These are phyloP conservation scores for Suillus spraguei DNA, from an alignment of 768 basidiomycete species.

Conservation along the genomic window DNA sequence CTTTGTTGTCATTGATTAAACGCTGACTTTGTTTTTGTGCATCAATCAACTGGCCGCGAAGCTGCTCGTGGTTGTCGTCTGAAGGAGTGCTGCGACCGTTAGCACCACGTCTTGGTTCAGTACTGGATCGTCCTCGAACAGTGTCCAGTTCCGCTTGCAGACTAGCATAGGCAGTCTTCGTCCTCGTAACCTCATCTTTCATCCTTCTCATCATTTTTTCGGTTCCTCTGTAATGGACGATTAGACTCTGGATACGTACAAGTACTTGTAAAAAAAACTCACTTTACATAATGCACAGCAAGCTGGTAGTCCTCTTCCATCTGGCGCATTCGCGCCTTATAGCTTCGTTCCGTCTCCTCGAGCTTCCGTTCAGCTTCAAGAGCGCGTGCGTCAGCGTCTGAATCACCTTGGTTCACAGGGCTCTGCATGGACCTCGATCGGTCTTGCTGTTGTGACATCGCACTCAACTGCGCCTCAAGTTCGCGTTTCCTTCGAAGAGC, in stretches of 20 bases:
- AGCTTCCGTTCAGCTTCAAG: constrained; percentile 77
- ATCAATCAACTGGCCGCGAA: constrained; percentile 75
- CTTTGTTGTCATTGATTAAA: constrained; percentile 73
- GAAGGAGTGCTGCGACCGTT: constrained; percentile 84
- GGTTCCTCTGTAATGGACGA: constrained; percentile 65
- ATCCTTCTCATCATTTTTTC: constrained; percentile 98
- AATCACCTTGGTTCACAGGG: constrained; percentile 44
- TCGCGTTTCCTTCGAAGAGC: constrained; percentile 70
- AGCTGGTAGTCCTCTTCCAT: constrained; percentile 96
- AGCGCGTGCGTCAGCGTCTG: constrained; percentile 47
- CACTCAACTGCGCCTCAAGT: constrained; percentile 67
- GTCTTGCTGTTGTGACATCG: constrained; percentile 69
- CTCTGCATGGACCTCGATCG: constrained; percentile 61
- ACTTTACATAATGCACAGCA: constrained; percentile 98
- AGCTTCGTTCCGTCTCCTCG: constrained; percentile 75
- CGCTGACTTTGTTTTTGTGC: constrained; percentile 77
- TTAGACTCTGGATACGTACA: constrained; percentile 18
- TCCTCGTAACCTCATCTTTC: constrained; percentile 93
- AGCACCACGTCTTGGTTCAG: constrained; percentile 50
- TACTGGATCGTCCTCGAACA: constrained; percentile 59
- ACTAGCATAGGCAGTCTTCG: constrained; percentile 77
- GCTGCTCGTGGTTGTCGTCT: constrained; percentile 66
- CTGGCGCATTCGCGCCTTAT: constrained; percentile 81
- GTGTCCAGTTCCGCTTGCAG: constrained; percentile 86
- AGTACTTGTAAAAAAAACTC: constrained; percentile 36